These are phyloP conservation scores for Pseudogymnoascus sp. DNA, from an alignment of 2,329 filamentous ascomycete species.

Conservation along the genomic window DNA sequence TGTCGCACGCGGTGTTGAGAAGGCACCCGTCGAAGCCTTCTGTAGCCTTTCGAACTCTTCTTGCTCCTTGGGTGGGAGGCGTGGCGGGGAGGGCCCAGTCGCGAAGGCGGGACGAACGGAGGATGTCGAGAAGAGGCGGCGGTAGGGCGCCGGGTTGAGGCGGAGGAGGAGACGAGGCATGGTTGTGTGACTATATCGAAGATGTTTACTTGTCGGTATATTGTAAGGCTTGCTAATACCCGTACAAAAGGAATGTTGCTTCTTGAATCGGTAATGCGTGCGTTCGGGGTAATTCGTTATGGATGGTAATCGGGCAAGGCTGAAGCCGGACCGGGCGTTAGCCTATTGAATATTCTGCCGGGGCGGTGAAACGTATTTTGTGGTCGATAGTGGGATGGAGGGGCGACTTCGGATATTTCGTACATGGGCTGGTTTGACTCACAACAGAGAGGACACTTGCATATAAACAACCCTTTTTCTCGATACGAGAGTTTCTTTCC, in stretches of 20 bases:
- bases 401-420: slow-evolving; percentile 13
- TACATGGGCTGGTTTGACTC: slow-evolving; percentile 8
- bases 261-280: neutral
- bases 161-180: slow-evolving; percentile 28
- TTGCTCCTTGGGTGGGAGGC: slow-evolving; percentile 82
- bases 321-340: neutral
- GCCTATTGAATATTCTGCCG: slow-evolving; percentile 8
- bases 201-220: neutral
- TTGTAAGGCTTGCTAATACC: neutral
- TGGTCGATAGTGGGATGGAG: slow-evolving; percentile 11
- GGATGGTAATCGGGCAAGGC: neutral
- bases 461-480: slow-evolving; percentile 4
- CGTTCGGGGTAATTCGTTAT: neutral
- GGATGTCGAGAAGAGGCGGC: slow-evolving; percentile 27
- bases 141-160: slow-evolving; percentile 24
- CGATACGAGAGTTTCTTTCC: neutral
- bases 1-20: slow-evolving; percentile 54
- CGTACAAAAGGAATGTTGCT: neutral
- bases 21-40: slow-evolving; percentile 67
- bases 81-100: slow-evolving; percentile 66
- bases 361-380: slow-evolving; percentile 12
- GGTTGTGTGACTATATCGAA: neutral
- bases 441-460: slow-evolving; percentile 7
- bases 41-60: slow-evolving; percentile 87
- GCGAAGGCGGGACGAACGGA: slow-evolving; percentile 36